Evolutionary conservation across 78 protist genomes (phyloP).

Genomic region (Cavenderia fasciculata): DNA sequence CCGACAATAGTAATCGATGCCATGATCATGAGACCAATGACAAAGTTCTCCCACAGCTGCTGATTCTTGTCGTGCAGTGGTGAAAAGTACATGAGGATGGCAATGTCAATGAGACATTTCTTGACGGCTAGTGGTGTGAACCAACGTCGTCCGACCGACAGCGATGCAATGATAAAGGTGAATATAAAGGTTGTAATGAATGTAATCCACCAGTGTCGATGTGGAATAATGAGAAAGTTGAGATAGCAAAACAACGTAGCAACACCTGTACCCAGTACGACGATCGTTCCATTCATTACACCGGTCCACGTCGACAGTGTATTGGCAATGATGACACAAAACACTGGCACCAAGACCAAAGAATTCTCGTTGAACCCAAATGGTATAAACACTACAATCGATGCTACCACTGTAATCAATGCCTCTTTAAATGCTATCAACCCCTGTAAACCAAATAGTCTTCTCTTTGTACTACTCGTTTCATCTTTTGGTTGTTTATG

Average conservation of each 20-base stretch:
- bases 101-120: slow-evolving; percentile 24
- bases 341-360: slow-evolving; percentile 34
- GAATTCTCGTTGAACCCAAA: neutral
- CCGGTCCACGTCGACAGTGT: slow-evolving; percentile 5
- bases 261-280: neutral
- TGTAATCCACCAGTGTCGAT: slow-evolving; percentile 6
- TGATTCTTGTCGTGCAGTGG: neutral
- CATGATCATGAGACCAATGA: neutral
- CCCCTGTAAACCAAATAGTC: no score
- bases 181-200: slow-evolving; percentile 8
- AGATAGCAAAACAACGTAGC: neutral
- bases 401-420: no score
- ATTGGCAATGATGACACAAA: neutral
- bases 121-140: slow-evolving; percentile 13
- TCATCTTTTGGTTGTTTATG: no score
- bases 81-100: slow-evolving; percentile 29
- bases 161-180: neutral
- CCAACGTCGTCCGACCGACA: slow-evolving; percentile 25
- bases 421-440: no score
- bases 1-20: neutral
- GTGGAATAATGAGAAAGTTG: neutral
- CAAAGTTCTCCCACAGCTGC: slow-evolving; percentile 22
- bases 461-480: no score
- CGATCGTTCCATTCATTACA: neutral
- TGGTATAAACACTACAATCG: no score